Percentiles rank a stretch among this genome's conserved stretches.
These are phyloP conservation scores for Dactylellina cionopaga DNA, from an alignment of 2,329 filamentous ascomycete genomes.

Conservation along the genomic window DNA sequence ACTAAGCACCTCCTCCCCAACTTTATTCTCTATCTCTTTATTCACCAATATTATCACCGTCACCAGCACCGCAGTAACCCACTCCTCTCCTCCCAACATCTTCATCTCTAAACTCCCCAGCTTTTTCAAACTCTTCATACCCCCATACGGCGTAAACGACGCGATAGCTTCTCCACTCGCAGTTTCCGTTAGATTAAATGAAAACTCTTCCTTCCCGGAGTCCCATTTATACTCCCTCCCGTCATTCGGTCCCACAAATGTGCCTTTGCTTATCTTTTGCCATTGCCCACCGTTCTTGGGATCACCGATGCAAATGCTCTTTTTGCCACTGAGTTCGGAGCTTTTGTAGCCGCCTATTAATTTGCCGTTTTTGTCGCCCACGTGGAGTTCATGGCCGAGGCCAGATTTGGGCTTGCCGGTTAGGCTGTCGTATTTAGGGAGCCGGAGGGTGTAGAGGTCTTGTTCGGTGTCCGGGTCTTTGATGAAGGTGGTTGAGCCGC, in stretches of 20 bases:
- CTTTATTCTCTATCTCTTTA: conserved; percentile 1
- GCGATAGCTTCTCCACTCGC: conserved; percentile 13
- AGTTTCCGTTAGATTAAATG: conserved; percentile 1
- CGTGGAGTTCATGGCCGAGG: conserved; percentile 24
- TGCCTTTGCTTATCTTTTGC: conserved; percentile 17
- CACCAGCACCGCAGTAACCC: conserved; percentile 4
- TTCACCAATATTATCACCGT: conserved; percentile 8
- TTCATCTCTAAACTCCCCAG: conserved; percentile 20
- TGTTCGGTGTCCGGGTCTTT: conserved; percentile 10
- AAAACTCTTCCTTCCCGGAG: neutral
- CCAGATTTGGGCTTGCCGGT: conserved; percentile 32
- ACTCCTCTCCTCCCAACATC: conserved; percentile 12
- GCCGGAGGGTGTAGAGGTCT: conserved; percentile 1
- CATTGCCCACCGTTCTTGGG: conserved; percentile 6
- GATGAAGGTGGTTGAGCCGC: neutral
- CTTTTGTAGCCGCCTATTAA: conserved; percentile 15
- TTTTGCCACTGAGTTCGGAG: conserved; percentile 6
- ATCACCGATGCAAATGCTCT: conserved; percentile 20
- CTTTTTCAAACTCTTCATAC: conserved; percentile 4
- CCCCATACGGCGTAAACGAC: conserved; percentile 3
- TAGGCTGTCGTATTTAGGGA: neutral
- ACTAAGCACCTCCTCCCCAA: conserved; percentile 19
- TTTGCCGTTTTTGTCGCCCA: conserved; percentile 14
- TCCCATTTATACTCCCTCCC: conserved; percentile 18
- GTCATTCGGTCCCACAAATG: conserved; percentile 9